Base-by-base conservation (phyloP, 257 asterid species). In the Gentiana straminea region DNA sequence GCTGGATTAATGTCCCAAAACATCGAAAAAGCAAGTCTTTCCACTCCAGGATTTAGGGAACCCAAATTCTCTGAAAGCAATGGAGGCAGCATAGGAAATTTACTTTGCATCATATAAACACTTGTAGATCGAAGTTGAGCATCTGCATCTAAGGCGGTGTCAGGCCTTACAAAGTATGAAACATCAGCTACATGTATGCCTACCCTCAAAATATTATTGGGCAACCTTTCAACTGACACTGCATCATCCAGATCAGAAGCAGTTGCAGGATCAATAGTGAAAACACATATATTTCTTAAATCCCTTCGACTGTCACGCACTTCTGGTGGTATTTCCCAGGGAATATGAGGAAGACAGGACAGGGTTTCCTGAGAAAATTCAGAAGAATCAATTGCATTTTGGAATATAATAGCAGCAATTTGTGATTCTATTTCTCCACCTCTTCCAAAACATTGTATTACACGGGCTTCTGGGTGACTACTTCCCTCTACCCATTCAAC, bases 171-270 rank as follows among this genome's bases (percentile, higher is more conserved):
- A 64, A 86, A 90, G 70, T 82, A 81, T 13, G 98, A 86, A 49
- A 69, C 95, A 61, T 90, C 98, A 41, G 98, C 83, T 58, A 86
- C 75, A 70, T 90, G 98, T 64, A 90, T 92, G 50, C 98, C 98
- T 36, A 90, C 94, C 69, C 94, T 76, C 15, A 68, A 70, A 74
- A 35, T 68, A 24, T 86, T 86, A 39, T 69, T 56, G 12, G 89
- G 54, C 61, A 80, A 64, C 49, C 46, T 71, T 51, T 86, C 86
- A 53, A 82, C 75, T 0, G 98, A 90, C 48, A 90, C 71, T 36
- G 98, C 96, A 79, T 90, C 98, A 70, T 90, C 96, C 54, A 86
- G 90, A 69, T 86, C 95, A n/a, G 76, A 76, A 64, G 96, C 95
- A 57, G 70, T 79, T 1, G 76, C 66, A 63, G 98, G 98, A 71